These are phyloP conservation scores for Imleria badia DNA, from an alignment of 768 basidiomycete genomes.

Conservation along the genomic window DNA sequence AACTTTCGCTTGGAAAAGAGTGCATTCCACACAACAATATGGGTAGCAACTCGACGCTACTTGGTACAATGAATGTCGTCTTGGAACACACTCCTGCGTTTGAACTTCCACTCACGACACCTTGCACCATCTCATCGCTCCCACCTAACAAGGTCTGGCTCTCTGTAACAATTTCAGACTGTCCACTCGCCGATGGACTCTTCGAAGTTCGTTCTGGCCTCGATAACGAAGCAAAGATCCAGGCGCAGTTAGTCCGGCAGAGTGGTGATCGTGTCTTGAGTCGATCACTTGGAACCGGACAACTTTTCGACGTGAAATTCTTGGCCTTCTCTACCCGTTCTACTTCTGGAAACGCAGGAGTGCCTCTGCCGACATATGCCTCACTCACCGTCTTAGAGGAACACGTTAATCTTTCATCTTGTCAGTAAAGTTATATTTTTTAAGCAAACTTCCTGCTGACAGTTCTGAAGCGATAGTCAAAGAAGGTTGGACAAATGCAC, in stretches of 20 bases:
- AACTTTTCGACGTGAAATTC: conserved; percentile 21
- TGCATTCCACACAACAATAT: too few relatives aligned
- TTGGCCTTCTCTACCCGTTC: conserved; percentile 5
- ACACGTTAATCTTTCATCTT: conserved; percentile 3
- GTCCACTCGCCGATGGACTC: conserved; percentile 16
- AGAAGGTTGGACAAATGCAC: conserved; percentile 7
- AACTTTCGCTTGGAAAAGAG: conserved; percentile 1
- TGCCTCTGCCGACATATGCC: conserved; percentile 9
- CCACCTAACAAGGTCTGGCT: conserved; percentile 6
- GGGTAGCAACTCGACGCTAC: background rate
- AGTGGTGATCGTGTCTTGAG: conserved; percentile 4
- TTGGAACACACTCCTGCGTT: conserved; percentile 2
- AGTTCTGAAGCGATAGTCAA: conserved; percentile 7
- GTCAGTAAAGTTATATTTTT: conserved; percentile 2
- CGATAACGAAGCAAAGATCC: background rate
- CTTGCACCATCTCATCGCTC: background rate
- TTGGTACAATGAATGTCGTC: background rate
- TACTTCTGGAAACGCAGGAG: background rate
- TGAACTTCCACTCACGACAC: background rate
- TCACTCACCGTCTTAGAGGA: conserved; percentile 14
- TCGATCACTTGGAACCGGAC: conserved; percentile 17
- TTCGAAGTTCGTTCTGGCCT: background rate
- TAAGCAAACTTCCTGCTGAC: background rate
- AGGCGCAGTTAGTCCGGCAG: conserved; percentile 3
- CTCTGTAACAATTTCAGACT: conserved; percentile 13